Evolutionary conservation across 257 asterid species (phyloP).

Genomic region (Mitragyna speciosa): DNA sequence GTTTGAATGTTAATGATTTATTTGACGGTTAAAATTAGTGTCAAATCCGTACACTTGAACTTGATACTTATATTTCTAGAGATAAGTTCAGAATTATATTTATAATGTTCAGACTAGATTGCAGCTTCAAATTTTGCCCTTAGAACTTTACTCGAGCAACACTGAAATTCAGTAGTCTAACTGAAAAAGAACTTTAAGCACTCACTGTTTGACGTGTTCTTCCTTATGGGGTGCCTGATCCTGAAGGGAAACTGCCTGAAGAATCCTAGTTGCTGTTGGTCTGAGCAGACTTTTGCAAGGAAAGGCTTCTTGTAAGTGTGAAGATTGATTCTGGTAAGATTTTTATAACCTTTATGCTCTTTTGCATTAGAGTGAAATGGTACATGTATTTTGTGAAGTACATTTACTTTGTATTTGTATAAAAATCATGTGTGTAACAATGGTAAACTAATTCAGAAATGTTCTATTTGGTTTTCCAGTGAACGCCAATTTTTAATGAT

Average conservation of each 20-base stretch:
- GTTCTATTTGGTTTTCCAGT: not conserved
- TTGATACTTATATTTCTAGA: not conserved
- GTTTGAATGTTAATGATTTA: not conserved
- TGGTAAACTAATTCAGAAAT: no score
- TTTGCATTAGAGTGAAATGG: no score
- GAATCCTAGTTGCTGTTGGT: slow-evolving; percentile 69
- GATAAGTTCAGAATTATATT: not conserved
- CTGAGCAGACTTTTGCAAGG: slow-evolving; percentile 63
- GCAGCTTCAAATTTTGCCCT: not conserved
- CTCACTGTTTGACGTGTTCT: slow-evolving; percentile 2
- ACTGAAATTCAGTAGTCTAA: not conserved
- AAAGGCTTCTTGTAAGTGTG: slow-evolving; percentile 91
- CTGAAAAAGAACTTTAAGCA: not conserved
- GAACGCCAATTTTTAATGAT: not conserved
- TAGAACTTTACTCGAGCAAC: not conserved
- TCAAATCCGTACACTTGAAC: not conserved
- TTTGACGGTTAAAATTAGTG: not conserved
- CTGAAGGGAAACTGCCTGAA: slow-evolving; percentile 85
- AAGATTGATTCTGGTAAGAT: no score
- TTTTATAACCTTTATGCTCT: no score
- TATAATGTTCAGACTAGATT: not conserved
- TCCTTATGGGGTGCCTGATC: slow-evolving; percentile 69
- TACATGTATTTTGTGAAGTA: no score
- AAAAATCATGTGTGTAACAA: no score
- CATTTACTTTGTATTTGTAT: no score